Conservation (phyloP, 371 early-diverging fungal genomes). For the Actinomortierella ambigua region DNA sequence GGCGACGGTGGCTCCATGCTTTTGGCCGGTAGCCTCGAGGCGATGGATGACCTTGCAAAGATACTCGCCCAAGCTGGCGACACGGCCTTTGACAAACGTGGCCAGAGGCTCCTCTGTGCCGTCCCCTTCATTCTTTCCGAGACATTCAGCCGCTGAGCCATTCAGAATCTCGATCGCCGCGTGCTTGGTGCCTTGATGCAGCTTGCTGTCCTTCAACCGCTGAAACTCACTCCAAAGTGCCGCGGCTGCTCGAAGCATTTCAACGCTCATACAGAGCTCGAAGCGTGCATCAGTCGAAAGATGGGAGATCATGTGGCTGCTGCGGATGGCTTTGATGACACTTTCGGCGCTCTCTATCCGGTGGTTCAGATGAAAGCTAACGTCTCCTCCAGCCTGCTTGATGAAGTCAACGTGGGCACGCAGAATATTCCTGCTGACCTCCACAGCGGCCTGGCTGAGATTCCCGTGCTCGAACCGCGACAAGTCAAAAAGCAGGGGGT, state of each 20-base stretch:
- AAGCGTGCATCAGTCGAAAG: constrained; percentile 33
- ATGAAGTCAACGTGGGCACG: constrained; percentile 13
- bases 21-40: too few relatives aligned
- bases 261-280: constrained; percentile 33
- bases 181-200: too few relatives aligned
- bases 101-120: too few relatives aligned
- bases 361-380: constrained; percentile 12
- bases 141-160: too few relatives aligned
- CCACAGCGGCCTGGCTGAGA: constrained; percentile 29
- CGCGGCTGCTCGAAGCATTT: constrained; percentile 31
- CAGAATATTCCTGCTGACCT: constrained; percentile 32
- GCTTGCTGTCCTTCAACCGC: too few relatives aligned
- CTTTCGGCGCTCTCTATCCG: constrained; percentile 12
- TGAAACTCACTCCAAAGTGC: constrained; percentile 35
- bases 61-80: too few relatives aligned
- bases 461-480: constrained; percentile 33
- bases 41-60: too few relatives aligned
- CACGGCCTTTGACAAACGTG: too few relatives aligned
- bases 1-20: too few relatives aligned
- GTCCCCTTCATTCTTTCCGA: too few relatives aligned
- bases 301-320: constrained; percentile 22
- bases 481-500: constrained; percentile 40
- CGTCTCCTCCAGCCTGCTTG: too few relatives aligned
- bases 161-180: too few relatives aligned
- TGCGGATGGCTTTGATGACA: constrained; percentile 32